Percentiles rank a stretch among this genome's conserved stretches.
phyloP scores from a whole-genome alignment of 2,329 filamentous ascomycete genomes.

The Penicillium sp. region DNA sequence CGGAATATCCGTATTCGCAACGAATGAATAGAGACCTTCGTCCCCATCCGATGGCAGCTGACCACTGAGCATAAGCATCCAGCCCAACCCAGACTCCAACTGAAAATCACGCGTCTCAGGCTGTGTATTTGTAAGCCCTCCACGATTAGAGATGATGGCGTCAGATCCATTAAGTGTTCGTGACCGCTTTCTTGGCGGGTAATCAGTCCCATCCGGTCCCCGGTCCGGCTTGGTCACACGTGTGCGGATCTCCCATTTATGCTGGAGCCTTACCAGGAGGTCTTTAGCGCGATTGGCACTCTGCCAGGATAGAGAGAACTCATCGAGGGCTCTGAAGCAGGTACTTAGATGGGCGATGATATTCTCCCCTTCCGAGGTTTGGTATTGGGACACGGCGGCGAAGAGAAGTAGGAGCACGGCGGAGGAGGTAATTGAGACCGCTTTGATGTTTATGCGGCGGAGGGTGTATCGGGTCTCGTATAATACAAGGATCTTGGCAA shows the following conservation, averaged over 20 bases:
- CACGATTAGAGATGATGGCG: background rate
- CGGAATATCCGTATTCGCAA: slow-evolving; percentile 39
- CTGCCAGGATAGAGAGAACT: slow-evolving; percentile 16
- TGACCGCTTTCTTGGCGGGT: slow-evolving; percentile 1
- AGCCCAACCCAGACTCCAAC: slow-evolving; percentile 1
- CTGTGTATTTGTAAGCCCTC: background rate
- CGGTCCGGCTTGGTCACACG: background rate
- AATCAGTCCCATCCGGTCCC: background rate
- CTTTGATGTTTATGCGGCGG: slow-evolving; percentile 16
- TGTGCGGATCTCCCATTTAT: slow-evolving; percentile 13
- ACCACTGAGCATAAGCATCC: slow-evolving; percentile 6
- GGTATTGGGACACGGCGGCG: slow-evolving; percentile 10
- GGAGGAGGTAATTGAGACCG: slow-evolving; percentile 19
- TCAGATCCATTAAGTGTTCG: background rate
- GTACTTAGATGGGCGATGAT: slow-evolving; percentile 9
- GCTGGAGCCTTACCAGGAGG: slow-evolving; percentile 10
- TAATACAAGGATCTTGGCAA: slow-evolving; percentile 12
- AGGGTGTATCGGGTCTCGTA: slow-evolving; percentile 17
- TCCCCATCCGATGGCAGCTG: background rate
- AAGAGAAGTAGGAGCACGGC: slow-evolving; percentile 19
- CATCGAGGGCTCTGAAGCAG: slow-evolving; percentile 18
- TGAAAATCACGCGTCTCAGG: background rate
- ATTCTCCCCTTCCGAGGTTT: background rate
- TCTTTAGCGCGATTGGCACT: slow-evolving; percentile 16
- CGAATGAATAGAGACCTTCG: background rate